Percentiles rank a stretch among this genome's conserved stretches.
Conservation (phyloP, 2,329 filamentous ascomycete genomes). For the Curvularia sp. region DNA sequence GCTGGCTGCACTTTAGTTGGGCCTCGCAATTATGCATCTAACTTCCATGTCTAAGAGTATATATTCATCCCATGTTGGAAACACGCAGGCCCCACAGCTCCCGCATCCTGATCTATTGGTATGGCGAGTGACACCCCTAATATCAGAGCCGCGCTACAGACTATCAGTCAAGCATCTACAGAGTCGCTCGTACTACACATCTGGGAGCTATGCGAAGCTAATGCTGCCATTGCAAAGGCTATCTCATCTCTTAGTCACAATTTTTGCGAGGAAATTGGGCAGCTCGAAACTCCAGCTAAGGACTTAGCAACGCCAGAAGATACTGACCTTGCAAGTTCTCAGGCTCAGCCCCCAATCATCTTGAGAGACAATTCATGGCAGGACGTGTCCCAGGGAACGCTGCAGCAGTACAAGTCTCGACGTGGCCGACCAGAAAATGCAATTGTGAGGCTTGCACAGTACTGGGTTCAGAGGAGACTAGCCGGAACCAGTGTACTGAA, state of each 20-base stretch:
- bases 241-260: constrained; percentile 5
- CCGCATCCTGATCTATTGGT: not conserved
- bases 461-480: constrained; percentile 10
- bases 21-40: not conserved
- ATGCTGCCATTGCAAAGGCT: constrained; percentile 14
- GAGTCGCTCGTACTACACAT: constrained; percentile 4
- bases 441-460: constrained; percentile 8
- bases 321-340: not conserved
- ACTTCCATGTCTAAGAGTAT: not conserved
- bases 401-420: not conserved
- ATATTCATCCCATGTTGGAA: constrained; percentile 1
- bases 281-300: constrained; percentile 11
- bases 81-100: not conserved
- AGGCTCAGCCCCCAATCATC: not conserved
- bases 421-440: not conserved
- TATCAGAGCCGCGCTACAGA: constrained; percentile 10
- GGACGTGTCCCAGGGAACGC: not conserved
- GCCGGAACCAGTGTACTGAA: constrained; percentile 1
- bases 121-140: not conserved
- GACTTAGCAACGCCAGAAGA: not conserved
- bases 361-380: not conserved
- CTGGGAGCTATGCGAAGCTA: constrained; percentile 12
- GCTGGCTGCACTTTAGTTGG: not conserved
- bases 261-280: not conserved
- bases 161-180: not conserved